A percentile compares a stretch with the other conserved stretches of the same genome.
These are phyloP conservation scores for Emericellopsis atlantica DNA, from an alignment of 2,329 filamentous ascomycete species.

Conservation along the genomic window DNA sequence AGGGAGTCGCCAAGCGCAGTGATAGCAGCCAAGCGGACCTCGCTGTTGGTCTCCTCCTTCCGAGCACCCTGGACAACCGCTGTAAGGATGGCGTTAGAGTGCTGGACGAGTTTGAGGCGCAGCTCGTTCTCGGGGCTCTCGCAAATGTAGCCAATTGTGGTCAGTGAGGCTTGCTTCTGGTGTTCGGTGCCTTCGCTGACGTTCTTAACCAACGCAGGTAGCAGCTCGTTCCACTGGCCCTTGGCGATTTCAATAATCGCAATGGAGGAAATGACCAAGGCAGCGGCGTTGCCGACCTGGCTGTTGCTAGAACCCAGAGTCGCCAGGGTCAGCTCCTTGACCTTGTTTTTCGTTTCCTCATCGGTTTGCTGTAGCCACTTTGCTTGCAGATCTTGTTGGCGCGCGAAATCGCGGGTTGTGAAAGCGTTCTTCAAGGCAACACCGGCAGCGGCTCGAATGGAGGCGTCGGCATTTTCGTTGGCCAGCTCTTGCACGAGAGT, in stretches of 20 bases:
- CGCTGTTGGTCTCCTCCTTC: constrained; percentile 85
- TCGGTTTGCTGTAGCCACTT: constrained; percentile 86
- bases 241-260: constrained; percentile 89
- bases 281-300: constrained; percentile 77
- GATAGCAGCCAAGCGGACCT: constrained; percentile 87
- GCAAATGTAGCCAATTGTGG: constrained; percentile 97
- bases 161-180: constrained; percentile 88
- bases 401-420: constrained; percentile 77
- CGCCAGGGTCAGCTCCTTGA: constrained; percentile 84
- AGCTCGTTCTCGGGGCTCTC: constrained; percentile 87
- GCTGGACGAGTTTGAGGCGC: constrained; percentile 63
- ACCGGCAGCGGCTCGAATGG: constrained; percentile 88
- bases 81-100: constrained; percentile 96
- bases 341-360: constrained; percentile 67
- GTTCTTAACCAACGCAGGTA: constrained; percentile 80
- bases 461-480: constrained; percentile 71
- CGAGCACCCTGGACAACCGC: constrained; percentile 95
- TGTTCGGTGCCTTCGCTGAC: constrained; percentile 77
- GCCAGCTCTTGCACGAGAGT: constrained; percentile 90
- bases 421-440: constrained; percentile 98
- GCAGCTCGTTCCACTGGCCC: constrained; percentile 86
- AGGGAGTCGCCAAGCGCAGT: constrained; percentile 90
- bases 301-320: constrained; percentile 69
- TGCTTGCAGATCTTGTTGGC: constrained; percentile 79
- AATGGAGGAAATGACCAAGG: constrained; percentile 91